phyloP scores from a whole-genome alignment of 2,329 filamentous ascomycete species.

The Alternaria panax region DNA sequence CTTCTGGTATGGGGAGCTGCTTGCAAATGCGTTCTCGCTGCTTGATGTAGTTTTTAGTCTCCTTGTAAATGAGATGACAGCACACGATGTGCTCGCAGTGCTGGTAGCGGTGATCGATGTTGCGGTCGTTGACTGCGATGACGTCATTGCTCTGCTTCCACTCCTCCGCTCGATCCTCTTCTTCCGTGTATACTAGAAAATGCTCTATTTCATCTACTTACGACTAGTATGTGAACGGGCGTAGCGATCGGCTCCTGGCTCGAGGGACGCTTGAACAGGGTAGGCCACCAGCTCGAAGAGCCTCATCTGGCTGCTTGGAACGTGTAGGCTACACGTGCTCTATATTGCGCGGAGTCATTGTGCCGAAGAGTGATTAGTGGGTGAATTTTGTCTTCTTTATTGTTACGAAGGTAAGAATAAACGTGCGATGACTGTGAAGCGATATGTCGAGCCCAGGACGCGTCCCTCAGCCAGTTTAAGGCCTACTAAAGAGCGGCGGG shows the following conservation, averaged over 20 bases:
- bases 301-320: too few species aligned
- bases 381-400: background rate
- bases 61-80: background rate
- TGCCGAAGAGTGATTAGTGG: background rate
- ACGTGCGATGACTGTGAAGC: background rate
- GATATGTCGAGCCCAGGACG: background rate
- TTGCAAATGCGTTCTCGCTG: background rate
- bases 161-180: background rate
- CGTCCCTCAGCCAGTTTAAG: background rate
- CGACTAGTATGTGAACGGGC: background rate
- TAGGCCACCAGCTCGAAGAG: background rate
- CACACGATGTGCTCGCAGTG: background rate
- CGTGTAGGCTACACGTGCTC: background rate
- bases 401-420: background rate
- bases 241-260: background rate
- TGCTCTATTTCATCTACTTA: background rate
- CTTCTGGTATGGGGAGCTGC: background rate
- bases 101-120: background rate
- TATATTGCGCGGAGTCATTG: background rate
- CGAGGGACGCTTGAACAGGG: too few species aligned
- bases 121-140: background rate
- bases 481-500: background rate
- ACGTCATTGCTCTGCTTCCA: background rate
- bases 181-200: background rate
- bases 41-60: background rate